phyloP scores from a whole-genome alignment of 2,329 filamentous ascomycete genomes.

The Aspergillus puulaauensis region DNA sequence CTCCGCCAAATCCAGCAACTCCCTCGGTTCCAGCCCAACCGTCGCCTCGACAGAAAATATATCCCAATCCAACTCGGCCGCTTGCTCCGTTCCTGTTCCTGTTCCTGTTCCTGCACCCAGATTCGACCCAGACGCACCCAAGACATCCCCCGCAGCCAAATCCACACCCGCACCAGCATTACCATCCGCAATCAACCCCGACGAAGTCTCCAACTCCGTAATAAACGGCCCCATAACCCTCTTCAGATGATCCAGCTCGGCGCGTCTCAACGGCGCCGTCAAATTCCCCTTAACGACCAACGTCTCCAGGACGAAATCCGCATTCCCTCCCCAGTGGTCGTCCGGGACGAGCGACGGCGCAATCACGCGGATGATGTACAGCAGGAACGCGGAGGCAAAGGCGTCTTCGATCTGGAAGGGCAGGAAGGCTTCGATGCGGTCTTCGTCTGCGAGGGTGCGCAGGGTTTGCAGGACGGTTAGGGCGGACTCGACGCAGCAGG shows the following conservation, averaged over 20 bases:
- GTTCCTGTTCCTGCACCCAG: no score
- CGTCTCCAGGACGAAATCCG: conserved; percentile 38
- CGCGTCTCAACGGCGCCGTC: conserved; percentile 38
- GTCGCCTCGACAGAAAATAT: conserved; percentile 22
- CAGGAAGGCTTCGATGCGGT: conserved; percentile 34
- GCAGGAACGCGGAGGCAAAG: conserved; percentile 43
- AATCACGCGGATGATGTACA: conserved; percentile 33
- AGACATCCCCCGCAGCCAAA: neutral
- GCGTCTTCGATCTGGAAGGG: conserved; percentile 46
- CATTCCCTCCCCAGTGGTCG: conserved; percentile 37
- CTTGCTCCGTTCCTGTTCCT: conserved; percentile 29
- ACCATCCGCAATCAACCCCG: no score
- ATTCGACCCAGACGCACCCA: no score
- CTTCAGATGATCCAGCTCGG: conserved; percentile 26
- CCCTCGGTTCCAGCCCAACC: conserved; percentile 24
- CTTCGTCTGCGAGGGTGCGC: neutral
- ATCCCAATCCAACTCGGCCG: conserved; percentile 24
- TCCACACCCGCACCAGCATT: neutral
- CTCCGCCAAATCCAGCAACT: conserved; percentile 25
- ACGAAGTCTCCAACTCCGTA: no score
- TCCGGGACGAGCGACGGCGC: conserved; percentile 38
- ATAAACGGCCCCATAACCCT: neutral
- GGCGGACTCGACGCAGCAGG: conserved; percentile 7
- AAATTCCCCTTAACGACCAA: conserved; percentile 40
- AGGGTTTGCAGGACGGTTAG: neutral